Percentiles rank a stretch among this genome's conserved stretches.
phyloP scores from a whole-genome alignment of 2,329 filamentous ascomycete genomes.

The Neopestalotiopsis sp. region DNA sequence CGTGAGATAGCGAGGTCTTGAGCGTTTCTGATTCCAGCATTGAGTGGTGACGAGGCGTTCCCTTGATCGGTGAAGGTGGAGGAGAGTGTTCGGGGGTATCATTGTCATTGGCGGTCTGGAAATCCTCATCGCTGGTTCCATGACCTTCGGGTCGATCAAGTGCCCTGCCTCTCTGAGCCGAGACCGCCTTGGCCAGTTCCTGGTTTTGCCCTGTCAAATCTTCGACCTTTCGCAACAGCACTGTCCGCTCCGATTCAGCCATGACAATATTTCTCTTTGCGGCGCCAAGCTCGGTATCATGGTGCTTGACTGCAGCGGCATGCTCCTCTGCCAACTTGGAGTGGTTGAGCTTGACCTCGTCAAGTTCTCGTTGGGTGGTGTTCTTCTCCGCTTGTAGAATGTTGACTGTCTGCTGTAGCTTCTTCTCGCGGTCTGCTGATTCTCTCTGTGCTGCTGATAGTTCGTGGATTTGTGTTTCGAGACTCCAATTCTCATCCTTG shows the following conservation, averaged over 20 bases:
- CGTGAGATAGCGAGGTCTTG: constrained; percentile 91
- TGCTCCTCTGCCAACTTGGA: constrained; percentile 84
- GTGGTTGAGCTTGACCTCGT: constrained; percentile 83
- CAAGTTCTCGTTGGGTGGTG: constrained; percentile 80
- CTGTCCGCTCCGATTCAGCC: constrained; percentile 78
- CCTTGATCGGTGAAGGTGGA: constrained; percentile 87
- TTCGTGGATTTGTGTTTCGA: constrained; percentile 92
- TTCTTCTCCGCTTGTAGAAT: constrained; percentile 77
- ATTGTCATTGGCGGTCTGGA: constrained; percentile 69
- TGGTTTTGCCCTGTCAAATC: constrained; percentile 89
- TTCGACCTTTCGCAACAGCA: constrained; percentile 83
- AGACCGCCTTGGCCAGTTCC: constrained; percentile 84
- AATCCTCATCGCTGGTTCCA: constrained; percentile 64
- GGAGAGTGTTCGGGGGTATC: constrained; percentile 88
- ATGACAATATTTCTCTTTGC: constrained; percentile 80
- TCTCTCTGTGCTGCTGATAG: constrained; percentile 76
- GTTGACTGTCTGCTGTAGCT: constrained; percentile 75
- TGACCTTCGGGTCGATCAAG: constrained; percentile 68
- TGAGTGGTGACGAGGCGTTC: constrained; percentile 87
- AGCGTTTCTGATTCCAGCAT: constrained; percentile 95
- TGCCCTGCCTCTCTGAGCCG: constrained; percentile 71
- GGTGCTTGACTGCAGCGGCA: constrained; percentile 74
- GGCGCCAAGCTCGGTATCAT: constrained; percentile 86
- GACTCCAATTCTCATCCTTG: constrained; percentile 98
- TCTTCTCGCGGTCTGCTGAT: constrained; percentile 80